These are phyloP conservation scores for Emericellopsis cladophorae DNA, from an alignment of 2,329 filamentous ascomycete species.

Conservation along the genomic window DNA sequence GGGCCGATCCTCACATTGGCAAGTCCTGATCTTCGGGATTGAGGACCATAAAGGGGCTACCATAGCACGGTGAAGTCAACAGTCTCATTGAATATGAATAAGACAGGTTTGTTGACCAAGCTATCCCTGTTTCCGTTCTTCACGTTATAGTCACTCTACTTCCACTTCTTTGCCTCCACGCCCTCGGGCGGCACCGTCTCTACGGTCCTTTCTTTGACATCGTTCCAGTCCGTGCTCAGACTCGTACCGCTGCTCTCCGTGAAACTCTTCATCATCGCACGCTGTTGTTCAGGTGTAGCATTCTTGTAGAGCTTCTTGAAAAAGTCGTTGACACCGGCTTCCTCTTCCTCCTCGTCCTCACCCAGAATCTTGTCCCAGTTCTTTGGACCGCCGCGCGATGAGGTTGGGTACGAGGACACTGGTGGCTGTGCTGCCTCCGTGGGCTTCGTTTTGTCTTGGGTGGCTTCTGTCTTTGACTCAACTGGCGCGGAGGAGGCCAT, in stretches of 20 bases:
- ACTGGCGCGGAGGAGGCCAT: neutral
- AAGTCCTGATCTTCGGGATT: no score
- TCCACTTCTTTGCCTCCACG: constrained; percentile 64
- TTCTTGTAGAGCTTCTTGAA: constrained; percentile 82
- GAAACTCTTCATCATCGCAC: constrained; percentile 98
- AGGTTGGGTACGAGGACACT: constrained; percentile 66
- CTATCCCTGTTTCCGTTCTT: neutral
- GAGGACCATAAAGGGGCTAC: no score
- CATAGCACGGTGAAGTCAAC: neutral
- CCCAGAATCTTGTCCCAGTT: constrained; percentile 75
- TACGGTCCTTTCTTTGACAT: constrained; percentile 62
- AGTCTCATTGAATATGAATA: no score
- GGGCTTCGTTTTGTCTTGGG: neutral
- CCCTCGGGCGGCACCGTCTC: constrained; percentile 65
- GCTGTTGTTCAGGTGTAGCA: constrained; percentile 65
- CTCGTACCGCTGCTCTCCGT: constrained; percentile 87
- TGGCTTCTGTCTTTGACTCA: neutral
- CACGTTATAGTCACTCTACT: constrained; percentile 4
- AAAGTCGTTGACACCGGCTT: constrained; percentile 61
- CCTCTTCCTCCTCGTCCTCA: constrained; percentile 42
- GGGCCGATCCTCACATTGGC: no score
- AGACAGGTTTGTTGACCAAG: neutral
- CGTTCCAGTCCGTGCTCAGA: constrained; percentile 82
- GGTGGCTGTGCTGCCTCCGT: neutral
- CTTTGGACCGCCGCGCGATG: constrained; percentile 70